phyloP scores from a whole-genome alignment of 1,284 basidiomycete species.

The Sphaerobolus stellatus region DNA sequence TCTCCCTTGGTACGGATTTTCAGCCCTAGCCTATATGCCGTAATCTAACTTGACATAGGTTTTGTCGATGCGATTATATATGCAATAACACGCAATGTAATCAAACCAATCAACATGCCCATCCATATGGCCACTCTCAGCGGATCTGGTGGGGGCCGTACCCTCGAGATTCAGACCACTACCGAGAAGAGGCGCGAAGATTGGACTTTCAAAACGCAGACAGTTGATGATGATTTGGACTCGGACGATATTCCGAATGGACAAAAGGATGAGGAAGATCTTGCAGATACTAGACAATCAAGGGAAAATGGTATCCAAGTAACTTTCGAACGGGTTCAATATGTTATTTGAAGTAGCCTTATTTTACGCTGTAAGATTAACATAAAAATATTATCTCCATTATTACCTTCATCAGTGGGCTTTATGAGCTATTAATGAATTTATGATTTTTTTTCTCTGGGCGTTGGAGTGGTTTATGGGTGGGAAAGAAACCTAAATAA shows the following conservation, averaged over 20 bases:
- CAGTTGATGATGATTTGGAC: background rate
- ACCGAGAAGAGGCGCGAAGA: too few relatives aligned
- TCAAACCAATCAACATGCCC: slow-evolving; percentile 8
- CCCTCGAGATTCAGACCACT: background rate
- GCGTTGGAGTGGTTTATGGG: too few relatives aligned
- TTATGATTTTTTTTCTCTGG: too few relatives aligned
- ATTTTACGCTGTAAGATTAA: too few relatives aligned
- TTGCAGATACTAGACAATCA: background rate
- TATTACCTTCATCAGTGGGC: too few relatives aligned
- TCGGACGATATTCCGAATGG: background rate
- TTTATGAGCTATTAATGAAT: too few relatives aligned
- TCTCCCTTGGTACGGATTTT: background rate
- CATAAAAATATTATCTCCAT: too few relatives aligned
- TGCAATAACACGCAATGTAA: slow-evolving; percentile 4
- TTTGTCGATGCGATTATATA: slow-evolving; percentile 7
- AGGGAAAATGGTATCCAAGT: background rate
- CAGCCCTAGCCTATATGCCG: background rate
- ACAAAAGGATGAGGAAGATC: background rate
- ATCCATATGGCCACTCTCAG: slow-evolving; percentile 4
- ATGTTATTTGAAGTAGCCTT: too few relatives aligned
- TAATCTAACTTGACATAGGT: background rate
- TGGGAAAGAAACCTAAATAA: too few relatives aligned
- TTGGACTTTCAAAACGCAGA: too few relatives aligned
- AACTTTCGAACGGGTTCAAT: background rate
- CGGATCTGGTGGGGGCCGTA: background rate